These are phyloP conservation scores for Globisporangium cylindrosporum DNA, from an alignment of 352 stramenopile species.

Conservation along the genomic window DNA sequence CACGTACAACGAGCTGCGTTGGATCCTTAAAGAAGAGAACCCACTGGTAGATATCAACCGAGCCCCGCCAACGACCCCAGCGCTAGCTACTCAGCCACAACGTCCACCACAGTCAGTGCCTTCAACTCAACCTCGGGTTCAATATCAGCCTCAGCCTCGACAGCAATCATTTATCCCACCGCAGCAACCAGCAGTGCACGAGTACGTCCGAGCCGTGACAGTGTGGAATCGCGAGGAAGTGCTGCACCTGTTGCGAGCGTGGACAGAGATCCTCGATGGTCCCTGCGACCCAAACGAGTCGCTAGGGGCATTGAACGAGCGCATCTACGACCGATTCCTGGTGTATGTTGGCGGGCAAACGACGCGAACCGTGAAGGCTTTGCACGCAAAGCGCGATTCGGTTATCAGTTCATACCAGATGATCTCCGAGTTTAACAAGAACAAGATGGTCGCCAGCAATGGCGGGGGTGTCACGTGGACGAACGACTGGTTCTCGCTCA, in stretches of 20 bases:
- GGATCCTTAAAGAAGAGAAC: constrained; percentile 8
- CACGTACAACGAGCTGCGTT: constrained; percentile 9
- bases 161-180: no score
- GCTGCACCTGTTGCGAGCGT: constrained; percentile 9
- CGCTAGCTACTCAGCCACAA: neutral
- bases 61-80: neutral
- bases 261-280: constrained; percentile 9
- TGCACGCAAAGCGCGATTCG: constrained; percentile 18
- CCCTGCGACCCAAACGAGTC: neutral
- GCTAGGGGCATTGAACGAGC: constrained; percentile 7
- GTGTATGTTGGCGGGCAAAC: constrained; percentile 4
- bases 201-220: neutral
- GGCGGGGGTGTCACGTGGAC: neutral
- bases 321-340: constrained; percentile 12
- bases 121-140: no score
- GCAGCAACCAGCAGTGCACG: neutral
- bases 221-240: constrained; percentile 16
- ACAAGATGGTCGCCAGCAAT: neutral
- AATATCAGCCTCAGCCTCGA: no score
- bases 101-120: no score
- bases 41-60: neutral
- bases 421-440: constrained; percentile 13
- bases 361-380: constrained; percentile 10
- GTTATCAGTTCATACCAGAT: constrained; percentile 14
- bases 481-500: constrained; percentile 13